Percentiles rank a stretch among this genome's conserved stretches.
These are phyloP conservation scores for Austroboletus eburneus DNA, from an alignment of 768 basidiomycete species.

Conservation along the genomic window DNA sequence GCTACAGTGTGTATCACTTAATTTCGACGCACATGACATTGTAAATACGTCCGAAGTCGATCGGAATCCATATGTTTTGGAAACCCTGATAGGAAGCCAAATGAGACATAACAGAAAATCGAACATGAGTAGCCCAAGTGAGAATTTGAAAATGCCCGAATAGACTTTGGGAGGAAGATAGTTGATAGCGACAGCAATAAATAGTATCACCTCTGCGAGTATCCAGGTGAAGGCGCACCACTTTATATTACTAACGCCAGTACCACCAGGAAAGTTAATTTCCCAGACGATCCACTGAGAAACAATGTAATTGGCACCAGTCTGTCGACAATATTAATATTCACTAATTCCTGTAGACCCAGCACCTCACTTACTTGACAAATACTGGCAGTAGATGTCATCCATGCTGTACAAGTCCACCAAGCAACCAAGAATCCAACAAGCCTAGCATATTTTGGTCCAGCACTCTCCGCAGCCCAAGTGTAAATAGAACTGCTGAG, in stretches of 20 bases:
- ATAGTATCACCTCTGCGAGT: constrained; percentile 66
- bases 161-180: constrained; percentile 77
- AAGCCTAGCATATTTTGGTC: constrained; percentile 80
- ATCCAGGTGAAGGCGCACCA: constrained; percentile 87
- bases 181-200: constrained; percentile 76
- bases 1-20: background rate
- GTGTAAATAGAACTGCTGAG: constrained; percentile 91
- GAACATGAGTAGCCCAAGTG: constrained; percentile 69
- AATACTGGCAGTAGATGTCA: constrained; percentile 82
- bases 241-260: constrained; percentile 65
- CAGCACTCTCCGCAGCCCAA: constrained; percentile 92
- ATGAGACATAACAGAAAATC: constrained; percentile 87
- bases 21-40: constrained; percentile 59
- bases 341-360: background rate
- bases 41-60: constrained; percentile 82
- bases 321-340: constrained; percentile 39
- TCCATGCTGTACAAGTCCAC: constrained; percentile 96
- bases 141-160: constrained; percentile 73
- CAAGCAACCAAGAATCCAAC: constrained; percentile 88
- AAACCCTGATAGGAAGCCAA: constrained; percentile 91
- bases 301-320: constrained; percentile 85
- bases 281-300: constrained; percentile 81
- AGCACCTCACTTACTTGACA: constrained; percentile 56
- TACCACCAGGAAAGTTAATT: constrained; percentile 78
- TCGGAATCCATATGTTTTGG: constrained; percentile 85